Conservation (phyloP, 768 basidiomycete genomes). For the Russula griseocarnosa region DNA sequence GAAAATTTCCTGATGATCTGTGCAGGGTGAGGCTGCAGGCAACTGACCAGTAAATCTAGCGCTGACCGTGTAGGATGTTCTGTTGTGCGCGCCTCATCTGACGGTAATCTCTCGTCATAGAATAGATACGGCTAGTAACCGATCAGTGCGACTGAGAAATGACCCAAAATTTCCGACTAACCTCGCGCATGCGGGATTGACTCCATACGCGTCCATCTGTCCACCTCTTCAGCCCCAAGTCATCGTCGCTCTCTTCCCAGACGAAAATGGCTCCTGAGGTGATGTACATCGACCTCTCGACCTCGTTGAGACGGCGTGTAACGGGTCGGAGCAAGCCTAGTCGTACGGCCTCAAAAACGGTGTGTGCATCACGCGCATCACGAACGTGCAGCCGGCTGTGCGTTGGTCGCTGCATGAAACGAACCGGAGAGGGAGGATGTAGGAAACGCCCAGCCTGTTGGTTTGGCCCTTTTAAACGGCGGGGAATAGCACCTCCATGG, state of each 20-base stretch:
- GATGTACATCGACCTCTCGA: constrained; percentile 52
- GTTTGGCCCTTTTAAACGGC: constrained; percentile 24
- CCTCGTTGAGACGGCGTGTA: constrained; percentile 55
- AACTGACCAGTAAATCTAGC: constrained; percentile 12
- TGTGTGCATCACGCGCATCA: constrained; percentile 62
- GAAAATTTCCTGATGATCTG: constrained; percentile 32
- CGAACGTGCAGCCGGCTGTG: constrained; percentile 63
- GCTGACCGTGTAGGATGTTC: constrained; percentile 41
- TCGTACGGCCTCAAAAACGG: constrained; percentile 61
- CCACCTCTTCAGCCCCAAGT: constrained; percentile 62
- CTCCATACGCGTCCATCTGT: constrained; percentile 70
- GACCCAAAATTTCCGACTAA: constrained; percentile 28
- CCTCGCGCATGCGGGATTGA: constrained; percentile 63
- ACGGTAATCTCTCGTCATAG: constrained; percentile 57
- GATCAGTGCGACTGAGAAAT: constrained; percentile 9
- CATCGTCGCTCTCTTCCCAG: constrained; percentile 67
- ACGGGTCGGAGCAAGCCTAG: constrained; percentile 49
- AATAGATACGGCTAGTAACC: constrained; percentile 57
- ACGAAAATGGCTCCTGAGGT: constrained; percentile 62
- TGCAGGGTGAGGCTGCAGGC: constrained; percentile 24
- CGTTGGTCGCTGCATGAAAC: constrained; percentile 57
- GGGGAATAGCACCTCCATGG: constrained; percentile 13
- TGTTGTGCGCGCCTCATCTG: constrained; percentile 41
- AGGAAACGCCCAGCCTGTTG: constrained; percentile 20
- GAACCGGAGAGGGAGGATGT: constrained; percentile 38